Evolutionary conservation across 176 grass and related monocot genomes (phyloP).

Genomic region (Aegilops longissima): DNA sequence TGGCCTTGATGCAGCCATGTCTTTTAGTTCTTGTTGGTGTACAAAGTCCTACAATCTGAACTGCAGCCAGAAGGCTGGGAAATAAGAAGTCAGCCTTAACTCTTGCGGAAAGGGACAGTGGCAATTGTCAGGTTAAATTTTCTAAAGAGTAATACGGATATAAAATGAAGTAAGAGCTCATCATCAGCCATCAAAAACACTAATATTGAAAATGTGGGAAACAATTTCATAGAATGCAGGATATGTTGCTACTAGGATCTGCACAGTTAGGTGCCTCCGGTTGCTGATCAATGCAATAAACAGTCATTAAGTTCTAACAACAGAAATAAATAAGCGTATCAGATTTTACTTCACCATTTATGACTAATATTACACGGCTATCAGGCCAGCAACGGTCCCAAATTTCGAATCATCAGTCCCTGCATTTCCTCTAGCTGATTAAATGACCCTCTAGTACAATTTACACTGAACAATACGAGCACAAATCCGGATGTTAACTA

Average conservation of each 20-base stretch:
- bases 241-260: background rate
- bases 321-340: background rate
- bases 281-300: background rate
- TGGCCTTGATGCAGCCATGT: slow-evolving; percentile 51
- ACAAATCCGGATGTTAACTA: background rate
- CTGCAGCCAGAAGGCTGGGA: background rate
- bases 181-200: background rate
- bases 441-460: background rate
- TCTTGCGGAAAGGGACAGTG: background rate
- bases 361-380: background rate
- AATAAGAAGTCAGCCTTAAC: background rate
- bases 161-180: background rate
- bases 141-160: background rate
- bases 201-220: background rate
- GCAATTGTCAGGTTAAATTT: background rate
- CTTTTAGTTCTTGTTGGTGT: background rate
- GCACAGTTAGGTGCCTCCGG: background rate
- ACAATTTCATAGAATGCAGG: background rate
- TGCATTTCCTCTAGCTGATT: background rate
- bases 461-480: background rate
- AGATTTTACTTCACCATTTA: background rate
- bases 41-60: slow-evolving; percentile 14
- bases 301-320: background rate
- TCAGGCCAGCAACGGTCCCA: background rate
- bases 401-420: background rate